Evolutionary conservation across 163 green algal species (phyloP).

Genomic region (Scenedesmus sp.): DNA sequence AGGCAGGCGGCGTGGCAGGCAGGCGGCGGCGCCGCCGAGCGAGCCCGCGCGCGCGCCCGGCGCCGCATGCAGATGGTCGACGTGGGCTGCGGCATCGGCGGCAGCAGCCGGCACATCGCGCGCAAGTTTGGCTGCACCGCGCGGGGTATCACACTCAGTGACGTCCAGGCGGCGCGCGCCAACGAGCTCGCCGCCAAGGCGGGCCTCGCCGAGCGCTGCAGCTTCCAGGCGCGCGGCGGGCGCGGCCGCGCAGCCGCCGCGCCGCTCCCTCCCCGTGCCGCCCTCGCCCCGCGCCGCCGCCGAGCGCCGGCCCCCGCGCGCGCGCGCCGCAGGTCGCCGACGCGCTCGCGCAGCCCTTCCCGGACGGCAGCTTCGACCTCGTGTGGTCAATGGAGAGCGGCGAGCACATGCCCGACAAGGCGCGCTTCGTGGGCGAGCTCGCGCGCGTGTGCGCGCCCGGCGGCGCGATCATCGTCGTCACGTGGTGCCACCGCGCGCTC

Average conservation of each 20-base stretch:
- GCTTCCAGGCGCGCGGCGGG: constrained; percentile 67
- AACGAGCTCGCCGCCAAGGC: constrained; percentile 73
- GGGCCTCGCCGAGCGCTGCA: constrained; percentile 65
- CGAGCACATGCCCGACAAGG: constrained; percentile 98
- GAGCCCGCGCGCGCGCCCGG: no score
- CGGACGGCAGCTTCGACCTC: constrained; percentile 89
- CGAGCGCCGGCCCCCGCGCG: no score
- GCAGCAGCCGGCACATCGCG: constrained; percentile 84
- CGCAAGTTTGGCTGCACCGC: constrained; percentile 77
- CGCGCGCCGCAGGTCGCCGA: no score
- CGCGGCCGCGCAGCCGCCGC: no score
- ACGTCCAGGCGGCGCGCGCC: constrained; percentile 82
- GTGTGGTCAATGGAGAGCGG: constrained; percentile 97
- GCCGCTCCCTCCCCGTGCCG: no score
- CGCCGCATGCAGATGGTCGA: constrained; percentile 93
- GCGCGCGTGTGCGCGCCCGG: constrained; percentile 87
- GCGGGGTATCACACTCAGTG: constrained; percentile 89
- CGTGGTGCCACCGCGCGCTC: constrained; percentile 93
- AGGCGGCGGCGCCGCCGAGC: no score
- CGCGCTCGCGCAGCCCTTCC: constrained; percentile 93
- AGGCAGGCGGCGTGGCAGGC: no score
- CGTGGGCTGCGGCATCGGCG: constrained; percentile 96
- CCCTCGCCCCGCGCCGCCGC: no score
- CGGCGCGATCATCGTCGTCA: constrained; percentile 92
- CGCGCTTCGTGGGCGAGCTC: constrained; percentile 95